Evolutionary conservation across 805 yeast species (phyloP).

Genomic region (Yarrowia sp.): DNA sequence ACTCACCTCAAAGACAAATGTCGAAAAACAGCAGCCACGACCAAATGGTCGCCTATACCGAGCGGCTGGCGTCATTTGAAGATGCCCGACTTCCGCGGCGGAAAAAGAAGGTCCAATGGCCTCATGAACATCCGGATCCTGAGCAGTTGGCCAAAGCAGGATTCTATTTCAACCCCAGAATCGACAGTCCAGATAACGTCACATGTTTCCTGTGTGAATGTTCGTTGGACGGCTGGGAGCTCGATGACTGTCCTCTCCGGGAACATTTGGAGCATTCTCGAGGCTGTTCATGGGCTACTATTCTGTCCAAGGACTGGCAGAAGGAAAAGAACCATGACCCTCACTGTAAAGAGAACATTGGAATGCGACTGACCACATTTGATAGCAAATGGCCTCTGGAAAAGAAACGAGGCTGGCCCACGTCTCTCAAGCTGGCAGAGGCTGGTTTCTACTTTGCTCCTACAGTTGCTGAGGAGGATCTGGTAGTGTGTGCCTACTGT

Average conservation of each 20-base stretch:
- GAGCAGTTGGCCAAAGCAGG: conserved; percentile 54
- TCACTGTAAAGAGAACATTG: conserved; percentile 29
- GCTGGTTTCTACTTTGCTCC: conserved; percentile 67
- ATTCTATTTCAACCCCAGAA: conserved; percentile 54
- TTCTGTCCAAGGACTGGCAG: conserved; percentile 31
- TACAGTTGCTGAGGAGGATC: conserved; percentile 44
- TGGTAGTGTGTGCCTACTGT: conserved; percentile 65
- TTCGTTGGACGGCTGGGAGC: conserved; percentile 59
- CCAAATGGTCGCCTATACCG: conserved; percentile 10
- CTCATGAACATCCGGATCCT: conserved; percentile 31
- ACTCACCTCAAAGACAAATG: not conserved
- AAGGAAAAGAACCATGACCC: conserved; percentile 32
- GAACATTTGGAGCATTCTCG: conserved; percentile 46
- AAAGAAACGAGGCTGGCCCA: conserved; percentile 43
- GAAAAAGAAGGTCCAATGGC: conserved; percentile 30
- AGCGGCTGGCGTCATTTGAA: conserved; percentile 6
- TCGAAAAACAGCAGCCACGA: conserved; percentile 1
- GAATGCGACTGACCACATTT: conserved; percentile 33
- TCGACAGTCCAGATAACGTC: conserved; percentile 47
- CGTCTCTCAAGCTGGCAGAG: conserved; percentile 47
- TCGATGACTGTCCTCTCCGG: conserved; percentile 47
- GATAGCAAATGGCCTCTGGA: conserved; percentile 46
- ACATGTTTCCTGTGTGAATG: conserved; percentile 58
- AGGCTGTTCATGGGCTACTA: conserved; percentile 40
- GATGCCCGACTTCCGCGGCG: not conserved